Conservation (phyloP, 2,329 filamentous ascomycete species). For the Aschersonia sp. region DNA sequence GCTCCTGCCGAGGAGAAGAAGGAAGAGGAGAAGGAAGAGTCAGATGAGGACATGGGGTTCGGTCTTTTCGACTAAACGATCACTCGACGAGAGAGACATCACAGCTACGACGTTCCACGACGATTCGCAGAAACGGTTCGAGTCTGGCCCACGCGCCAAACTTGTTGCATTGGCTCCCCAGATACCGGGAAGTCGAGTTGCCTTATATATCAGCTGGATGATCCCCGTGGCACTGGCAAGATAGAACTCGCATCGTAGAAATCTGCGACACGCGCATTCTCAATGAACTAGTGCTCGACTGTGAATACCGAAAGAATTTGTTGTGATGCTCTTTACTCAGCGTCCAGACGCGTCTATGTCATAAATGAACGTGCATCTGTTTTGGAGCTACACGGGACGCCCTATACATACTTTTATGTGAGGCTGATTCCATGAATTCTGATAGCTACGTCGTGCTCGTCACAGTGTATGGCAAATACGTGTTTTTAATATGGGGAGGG, state of each 20-base stretch:
- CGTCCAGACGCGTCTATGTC: too few species aligned
- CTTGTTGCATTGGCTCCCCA: constrained; percentile 12
- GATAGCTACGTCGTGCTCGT: too few species aligned
- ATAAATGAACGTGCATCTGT: too few species aligned
- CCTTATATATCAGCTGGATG: too few species aligned
- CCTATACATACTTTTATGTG: too few species aligned
- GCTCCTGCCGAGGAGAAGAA: constrained; percentile 44
- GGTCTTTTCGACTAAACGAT: constrained; percentile 59
- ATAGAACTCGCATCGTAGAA: not conserved
- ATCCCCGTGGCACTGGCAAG: not conserved
- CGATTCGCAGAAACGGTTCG: constrained; percentile 18
- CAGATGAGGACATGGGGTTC: constrained; percentile 66
- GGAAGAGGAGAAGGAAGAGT: constrained; percentile 74
- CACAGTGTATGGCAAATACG: too few species aligned
- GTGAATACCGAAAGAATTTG: too few species aligned
- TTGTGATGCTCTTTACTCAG: too few species aligned
- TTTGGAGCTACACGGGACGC: too few species aligned
- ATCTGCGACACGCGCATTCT: not conserved
- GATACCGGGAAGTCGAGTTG: not conserved
- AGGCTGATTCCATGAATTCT: too few species aligned
- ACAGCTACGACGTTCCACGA: constrained; percentile 17
- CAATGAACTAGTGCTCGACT: not conserved
- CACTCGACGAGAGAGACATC: constrained; percentile 10
- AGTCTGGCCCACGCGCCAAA: constrained; percentile 14
- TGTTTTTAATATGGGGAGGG: too few species aligned